Base-by-base conservation (phyloP, 495 filamentous ascomycete genomes). In the Xylaria grammica region DNA sequence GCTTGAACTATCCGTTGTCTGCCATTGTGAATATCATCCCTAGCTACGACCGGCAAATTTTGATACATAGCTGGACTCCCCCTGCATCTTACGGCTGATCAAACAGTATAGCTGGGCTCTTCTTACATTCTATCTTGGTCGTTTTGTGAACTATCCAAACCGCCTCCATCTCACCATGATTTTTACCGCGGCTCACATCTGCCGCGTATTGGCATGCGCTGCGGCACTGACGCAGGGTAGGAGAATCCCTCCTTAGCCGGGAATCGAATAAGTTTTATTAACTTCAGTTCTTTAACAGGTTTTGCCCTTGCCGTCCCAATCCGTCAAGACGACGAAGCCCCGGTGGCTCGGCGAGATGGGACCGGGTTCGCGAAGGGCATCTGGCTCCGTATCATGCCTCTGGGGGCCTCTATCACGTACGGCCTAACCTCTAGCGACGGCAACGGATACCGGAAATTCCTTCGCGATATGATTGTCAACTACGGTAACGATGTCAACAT, bases 391-490 rank as follows among this genome's bases (percentile, higher is more conserved):
- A 74, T 87, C 46, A 72, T 86, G 72, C 80, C 84, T 0, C 77
- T 87, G 5, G 85, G 85, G 1, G 85, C 82, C 6, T 86, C 84
- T 3, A 85, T 87, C 67, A 85, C 83, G 4, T 75, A 70, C 44
- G 85, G 85, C 1, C 75, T 77, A 30, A 66, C 46, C 1, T 75
- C 72, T 4, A 56, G 68, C 38, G 69, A 75, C 46, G 75, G 74
- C 54, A 78, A 76, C 58, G 78, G 78, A 26, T 81, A 77, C 68
- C 76, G 78, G 36, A 32, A 32, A 8, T 54, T 30, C 29, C 71
- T 81, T 8, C 72, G 76, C 24, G 44, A 38, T 8, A 65, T 67
- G 57, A 67, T 79, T 40, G 45, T 65, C 53, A 24, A 57, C 30
- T 59, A 68, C 46, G 72, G 72, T 34, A 76, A 77, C 62, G 29